These are phyloP conservation scores for Tolypocladium inflatum DNA, from an alignment of 2,329 filamentous ascomycete species.

Conservation along the genomic window DNA sequence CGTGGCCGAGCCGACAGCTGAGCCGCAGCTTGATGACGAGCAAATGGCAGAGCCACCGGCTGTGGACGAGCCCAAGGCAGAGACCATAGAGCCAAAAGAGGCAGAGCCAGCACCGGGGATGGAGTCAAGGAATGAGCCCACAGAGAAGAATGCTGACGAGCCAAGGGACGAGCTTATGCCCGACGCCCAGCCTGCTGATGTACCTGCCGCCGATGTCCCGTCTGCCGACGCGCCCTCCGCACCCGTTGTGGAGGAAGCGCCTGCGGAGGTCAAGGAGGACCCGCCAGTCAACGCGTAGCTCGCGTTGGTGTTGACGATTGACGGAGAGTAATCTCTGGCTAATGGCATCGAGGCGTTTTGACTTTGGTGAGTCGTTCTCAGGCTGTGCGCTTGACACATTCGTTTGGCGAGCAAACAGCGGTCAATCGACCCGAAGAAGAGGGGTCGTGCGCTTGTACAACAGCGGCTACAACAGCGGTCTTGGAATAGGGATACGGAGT, in stretches of 20 bases:
- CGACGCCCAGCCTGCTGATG: not conserved
- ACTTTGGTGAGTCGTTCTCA: not conserved
- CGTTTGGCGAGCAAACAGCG: not conserved
- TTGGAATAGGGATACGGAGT: not conserved
- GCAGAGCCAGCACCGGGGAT: not conserved
- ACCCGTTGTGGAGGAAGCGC: too few relatives aligned
- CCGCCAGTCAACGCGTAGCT: not conserved
- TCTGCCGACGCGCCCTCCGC: not conserved
- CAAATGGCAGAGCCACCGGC: not conserved
- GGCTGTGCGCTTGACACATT: not conserved
- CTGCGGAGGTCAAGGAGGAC: not conserved
- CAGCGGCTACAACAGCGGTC: not conserved
- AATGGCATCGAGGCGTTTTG: not conserved
- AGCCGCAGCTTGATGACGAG: not conserved
- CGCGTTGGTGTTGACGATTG: too few relatives aligned
- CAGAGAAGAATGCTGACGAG: not conserved
- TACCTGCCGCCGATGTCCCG: not conserved
- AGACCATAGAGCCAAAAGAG: not conserved
- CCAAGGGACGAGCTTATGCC: not conserved
- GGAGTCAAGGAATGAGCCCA: not conserved
- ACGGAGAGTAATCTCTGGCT: not conserved
- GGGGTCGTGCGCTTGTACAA: not conserved
- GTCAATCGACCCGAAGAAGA: not conserved
- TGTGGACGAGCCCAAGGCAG: not conserved
- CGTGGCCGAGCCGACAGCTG: conserved; percentile 3